Evolutionary conservation across 1,284 basidiomycete species (phyloP).

Genomic region (Tetrapyrgos nigripes): DNA sequence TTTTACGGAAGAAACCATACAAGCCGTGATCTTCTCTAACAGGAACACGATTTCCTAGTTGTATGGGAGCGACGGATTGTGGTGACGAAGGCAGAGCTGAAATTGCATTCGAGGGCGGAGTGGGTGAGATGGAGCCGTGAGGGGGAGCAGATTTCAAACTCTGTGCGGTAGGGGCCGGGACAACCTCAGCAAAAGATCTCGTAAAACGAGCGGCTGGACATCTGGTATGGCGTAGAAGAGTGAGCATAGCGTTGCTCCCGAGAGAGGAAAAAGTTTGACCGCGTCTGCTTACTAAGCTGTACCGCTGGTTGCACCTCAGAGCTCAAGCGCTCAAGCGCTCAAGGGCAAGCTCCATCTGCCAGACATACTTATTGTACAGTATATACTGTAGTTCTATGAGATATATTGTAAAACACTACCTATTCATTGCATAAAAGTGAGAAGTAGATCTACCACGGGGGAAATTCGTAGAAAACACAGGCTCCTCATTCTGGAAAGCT

Average conservation of each 20-base stretch:
- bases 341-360: too few species aligned
- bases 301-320: too few species aligned
- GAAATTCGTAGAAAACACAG: constrained; percentile 41
- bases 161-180: not conserved
- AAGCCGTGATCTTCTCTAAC: constrained; percentile 68
- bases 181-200: constrained; percentile 14
- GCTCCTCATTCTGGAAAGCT: constrained; percentile 45
- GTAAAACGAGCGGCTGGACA: constrained; percentile 1
- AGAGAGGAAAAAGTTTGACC: not conserved
- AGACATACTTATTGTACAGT: too few species aligned
- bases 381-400: too few species aligned
- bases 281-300: not conserved
- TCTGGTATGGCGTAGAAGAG: constrained; percentile 10
- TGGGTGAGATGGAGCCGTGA: constrained; percentile 1
- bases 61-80: constrained; percentile 2
- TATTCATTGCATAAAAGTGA: constrained; percentile 48
- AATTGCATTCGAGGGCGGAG: constrained; percentile 2
- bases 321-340: too few species aligned
- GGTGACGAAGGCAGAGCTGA: not conserved
- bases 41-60: constrained; percentile 26
- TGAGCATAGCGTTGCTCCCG: constrained; percentile 4
- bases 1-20: constrained; percentile 76
- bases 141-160: not conserved
- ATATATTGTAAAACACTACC: too few species aligned
- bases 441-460: constrained; percentile 47